These are phyloP conservation scores for Omphalotus olearius DNA, from an alignment of 1,284 basidiomycete genomes.

Conservation along the genomic window DNA sequence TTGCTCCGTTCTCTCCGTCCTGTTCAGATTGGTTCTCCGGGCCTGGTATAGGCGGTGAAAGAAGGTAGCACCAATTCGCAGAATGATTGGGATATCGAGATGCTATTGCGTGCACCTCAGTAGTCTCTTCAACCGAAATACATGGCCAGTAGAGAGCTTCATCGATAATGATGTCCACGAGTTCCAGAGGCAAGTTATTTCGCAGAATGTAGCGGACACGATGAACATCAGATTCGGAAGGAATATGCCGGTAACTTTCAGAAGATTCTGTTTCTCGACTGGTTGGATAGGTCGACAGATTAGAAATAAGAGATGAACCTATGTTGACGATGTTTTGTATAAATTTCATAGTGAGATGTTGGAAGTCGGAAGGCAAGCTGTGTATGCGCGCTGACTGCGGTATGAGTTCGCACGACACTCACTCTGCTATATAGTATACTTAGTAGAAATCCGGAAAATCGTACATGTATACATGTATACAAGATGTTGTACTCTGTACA, in stretches of 20 bases:
- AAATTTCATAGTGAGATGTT: too few relatives aligned
- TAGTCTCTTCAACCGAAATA: slow-evolving; percentile 1
- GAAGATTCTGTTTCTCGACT: neutral
- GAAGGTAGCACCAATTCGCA: slow-evolving; percentile 28
- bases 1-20: neutral
- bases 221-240: slow-evolving; percentile 21
- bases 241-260: slow-evolving; percentile 3
- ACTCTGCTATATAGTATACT: too few relatives aligned
- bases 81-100: slow-evolving; percentile 14
- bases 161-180: slow-evolving; percentile 25
- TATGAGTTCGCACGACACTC: too few relatives aligned
- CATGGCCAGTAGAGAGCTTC: slow-evolving; percentile 26
- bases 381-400: neutral
- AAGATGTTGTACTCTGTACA: too few relatives aligned
- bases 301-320: too few relatives aligned
- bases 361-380: too few relatives aligned
- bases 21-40: neutral
- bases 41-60: slow-evolving; percentile 24
- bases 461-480: too few relatives aligned
- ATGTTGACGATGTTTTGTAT: too few relatives aligned
- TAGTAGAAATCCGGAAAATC: too few relatives aligned
- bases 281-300: too few relatives aligned
- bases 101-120: neutral
- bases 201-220: slow-evolving; percentile 17
- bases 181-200: slow-evolving; percentile 23